Evolutionary conservation across 768 basidiomycete species (phyloP).

Genomic region (Nidularia pulvinata): DNA sequence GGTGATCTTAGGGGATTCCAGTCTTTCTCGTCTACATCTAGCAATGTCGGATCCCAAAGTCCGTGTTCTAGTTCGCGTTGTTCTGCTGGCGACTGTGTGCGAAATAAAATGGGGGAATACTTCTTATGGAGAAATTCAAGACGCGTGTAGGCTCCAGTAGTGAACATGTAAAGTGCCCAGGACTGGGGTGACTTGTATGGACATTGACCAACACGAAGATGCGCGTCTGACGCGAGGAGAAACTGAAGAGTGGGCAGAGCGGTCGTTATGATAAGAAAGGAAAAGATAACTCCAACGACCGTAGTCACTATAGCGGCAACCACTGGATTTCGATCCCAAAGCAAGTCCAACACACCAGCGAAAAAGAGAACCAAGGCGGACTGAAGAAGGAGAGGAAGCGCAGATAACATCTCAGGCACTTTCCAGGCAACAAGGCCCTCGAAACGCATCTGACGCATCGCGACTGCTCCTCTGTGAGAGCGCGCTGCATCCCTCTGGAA

Average conservation of each 20-base stretch:
- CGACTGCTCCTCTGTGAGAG: constrained; percentile 13
- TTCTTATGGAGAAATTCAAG: no score
- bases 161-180: constrained; percentile 5
- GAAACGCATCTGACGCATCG: constrained; percentile 20
- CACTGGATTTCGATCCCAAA: constrained; percentile 12
- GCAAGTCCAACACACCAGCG: constrained; percentile 18
- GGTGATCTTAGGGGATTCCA: background rate
- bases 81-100: background rate
- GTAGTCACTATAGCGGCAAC: constrained; percentile 13
- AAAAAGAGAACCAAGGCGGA: constrained; percentile 21
- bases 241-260: constrained; percentile 16
- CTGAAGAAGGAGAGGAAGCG: constrained; percentile 21
- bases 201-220: constrained; percentile 11
- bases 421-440: constrained; percentile 20
- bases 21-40: background rate
- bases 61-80: background rate
- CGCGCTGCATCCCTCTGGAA: constrained; percentile 10
- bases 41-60: background rate
- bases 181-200: constrained; percentile 15
- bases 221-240: constrained; percentile 2
- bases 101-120: no score
- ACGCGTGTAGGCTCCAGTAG: background rate
- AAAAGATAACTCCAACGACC: constrained; percentile 10
- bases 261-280: constrained; percentile 16
- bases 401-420: constrained; percentile 16